Evolutionary conservation across 225 moss, liverwort and hornwort genomes (phyloP), one percentile per base, ranked within the genome.

Genomic region (Pseudisothecium myosuroides): DNA sequence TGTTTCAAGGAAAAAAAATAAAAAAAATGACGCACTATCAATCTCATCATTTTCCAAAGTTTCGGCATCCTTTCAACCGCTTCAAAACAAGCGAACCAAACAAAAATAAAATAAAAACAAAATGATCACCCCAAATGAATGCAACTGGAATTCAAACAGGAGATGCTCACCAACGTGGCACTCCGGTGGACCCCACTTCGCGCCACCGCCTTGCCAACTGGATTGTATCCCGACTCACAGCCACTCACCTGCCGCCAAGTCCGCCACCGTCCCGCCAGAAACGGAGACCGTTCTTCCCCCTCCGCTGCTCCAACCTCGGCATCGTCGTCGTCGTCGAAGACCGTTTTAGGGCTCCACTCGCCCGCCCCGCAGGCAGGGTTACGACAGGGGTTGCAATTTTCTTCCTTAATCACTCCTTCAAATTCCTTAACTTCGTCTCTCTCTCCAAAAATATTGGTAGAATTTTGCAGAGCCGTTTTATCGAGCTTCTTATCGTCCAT

Each of bases 221-320:
- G 89, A 89, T 63, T 85, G 54, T 28, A 63, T 20, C 8, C 9
- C 0, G 24, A 0, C 12, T 62, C 15, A 6, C 52, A 89, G 85
- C 89, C 85, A 43, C 62, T 89, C 62, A n/a, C 8, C 34, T 6
- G 6, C 8, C 63, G 85, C 73, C 85, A 81, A 73, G 73, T 73
- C 71, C 13, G 32, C 80, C 58, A 54, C 80, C 72, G 32, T 13
- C 68, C 85, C 79, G 54, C 76, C 88, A 64, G 64, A 62, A 45
- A 55, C 65, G 18, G 83, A 85, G 72, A 52, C 80, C 89, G 89
- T 89, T 89, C 89, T 89, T 89, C 85, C 89, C 89, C 89, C 89
- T 79, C 81, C 52, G 63, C 74, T 39, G 17, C 65, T 63, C 88
- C 41, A 24, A 28, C 8, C 61, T 61, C 31, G 21, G 41, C 74